Conservation (phyloP, 116 monocot species). For the Zostera marina region DNA sequence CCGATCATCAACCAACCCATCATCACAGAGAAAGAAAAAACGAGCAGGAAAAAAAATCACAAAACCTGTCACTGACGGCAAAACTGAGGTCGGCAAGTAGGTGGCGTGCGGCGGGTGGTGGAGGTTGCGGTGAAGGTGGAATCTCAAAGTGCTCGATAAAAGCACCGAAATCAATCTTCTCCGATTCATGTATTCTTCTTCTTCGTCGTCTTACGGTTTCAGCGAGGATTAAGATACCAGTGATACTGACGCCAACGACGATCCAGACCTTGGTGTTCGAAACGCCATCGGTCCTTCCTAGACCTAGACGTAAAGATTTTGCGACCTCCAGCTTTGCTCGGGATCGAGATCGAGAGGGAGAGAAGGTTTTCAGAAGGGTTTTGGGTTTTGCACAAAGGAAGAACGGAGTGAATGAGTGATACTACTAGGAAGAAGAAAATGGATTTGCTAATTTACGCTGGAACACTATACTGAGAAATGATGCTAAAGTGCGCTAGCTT, state of each 20-base stretch:
- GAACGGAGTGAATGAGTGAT: too few relatives aligned
- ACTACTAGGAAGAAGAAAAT: background rate
- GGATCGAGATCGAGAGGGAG: constrained; percentile 1
- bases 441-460: background rate
- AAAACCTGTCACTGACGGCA: constrained; percentile 76
- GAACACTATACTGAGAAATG: background rate
- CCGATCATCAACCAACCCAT: background rate
- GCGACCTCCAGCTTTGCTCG: constrained; percentile 20
- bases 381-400: background rate
- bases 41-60: background rate
- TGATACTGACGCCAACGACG: constrained; percentile 57
- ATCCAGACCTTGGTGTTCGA: constrained; percentile 29
- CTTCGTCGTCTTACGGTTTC: constrained; percentile 29
- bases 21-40: background rate
- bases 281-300: constrained; percentile 15
- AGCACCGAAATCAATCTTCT: constrained; percentile 42
- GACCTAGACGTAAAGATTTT: constrained; percentile 9
- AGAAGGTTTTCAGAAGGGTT: constrained; percentile 9
- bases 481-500: background rate
- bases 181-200: background rate
- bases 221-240: constrained; percentile 50
- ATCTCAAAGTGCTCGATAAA: constrained; percentile 86
- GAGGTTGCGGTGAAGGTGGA: constrained; percentile 55
- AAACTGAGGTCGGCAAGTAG: constrained; percentile 67
- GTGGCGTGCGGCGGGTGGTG: constrained; percentile 66